Evolutionary conservation across 805 yeast species (phyloP), one percentile per base, ranked within the genome.

Genomic region (Suhomyces sp.): DNA sequence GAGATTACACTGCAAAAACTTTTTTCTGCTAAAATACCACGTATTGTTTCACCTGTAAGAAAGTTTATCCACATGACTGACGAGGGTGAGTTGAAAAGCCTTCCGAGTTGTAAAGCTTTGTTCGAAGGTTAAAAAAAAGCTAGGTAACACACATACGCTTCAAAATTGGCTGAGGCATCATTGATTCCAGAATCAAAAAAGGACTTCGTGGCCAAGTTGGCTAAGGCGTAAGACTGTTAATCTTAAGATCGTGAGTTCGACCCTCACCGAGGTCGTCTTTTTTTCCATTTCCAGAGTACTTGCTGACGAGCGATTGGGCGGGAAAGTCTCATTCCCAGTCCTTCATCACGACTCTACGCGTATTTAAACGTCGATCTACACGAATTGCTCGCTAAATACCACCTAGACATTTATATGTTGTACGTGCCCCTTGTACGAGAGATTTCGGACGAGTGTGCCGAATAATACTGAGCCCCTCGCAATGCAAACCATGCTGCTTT

Each of bases 221-320:
- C 40, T 47, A 47, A 47, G 50, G 50, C 50, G 50, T 47, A 47
- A 47, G 50, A 47, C 50, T 47, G 50, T 47, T 47, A 47, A 47
- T 47, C 50, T 47, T 47, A 27, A 47, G 50, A 47, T 39, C 50
- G 50, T 47, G 50, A 47, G 50, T 47, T 47, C 50, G 50, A 47
- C 45, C 50, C 50, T 47, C 50, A 47, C 50, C 50, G 50, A 47
- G 50, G 50, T 47, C 50, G 50, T 20, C 20, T 27, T 19, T 21
- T 47, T 33, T 46, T 17, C 9, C 4, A 4, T 9, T 41, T 13
- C 2, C 7, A 6, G 35, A 13, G 35, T 4, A 29, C 35, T 13
- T 27, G 29, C 13, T 9, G 29, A 8, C 9, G 29, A 25, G 29
- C 29, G 9, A 9, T 13, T 8, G 4, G 29, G 12, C 4, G 4